Base-by-base conservation (phyloP, 805 yeast genomes). In the Komagataella pseudopastoris region DNA sequence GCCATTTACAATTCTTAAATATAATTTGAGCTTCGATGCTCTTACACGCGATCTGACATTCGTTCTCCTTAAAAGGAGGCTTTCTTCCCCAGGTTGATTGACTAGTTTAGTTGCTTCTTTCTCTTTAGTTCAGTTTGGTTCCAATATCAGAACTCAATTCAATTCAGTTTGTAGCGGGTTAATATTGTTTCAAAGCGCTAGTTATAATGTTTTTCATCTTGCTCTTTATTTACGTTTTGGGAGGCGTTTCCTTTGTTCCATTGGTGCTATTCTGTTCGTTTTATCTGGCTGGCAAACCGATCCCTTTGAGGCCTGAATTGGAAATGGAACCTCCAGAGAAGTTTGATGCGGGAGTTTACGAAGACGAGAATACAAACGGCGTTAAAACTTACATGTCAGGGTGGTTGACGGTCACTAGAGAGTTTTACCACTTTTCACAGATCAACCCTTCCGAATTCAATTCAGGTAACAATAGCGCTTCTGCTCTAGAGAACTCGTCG, bases 351-450 rank as follows among this genome's bases (percentile, higher is more conserved):
- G 85, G 85, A 0, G 81, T 77, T 54, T 59, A 84, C n/a, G 81
- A 83, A 52, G 90, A 85, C 57, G 65, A 67, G 10, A 65, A 68
- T 45, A 70, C 72, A n/a, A 63, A 77, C 0, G 95, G 93, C 3
- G 77, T 84, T 1, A 78, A 80, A 23, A 76, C 88, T 0, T 75
- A 66, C 57, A 78, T 75, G 60, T 69, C 78, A 8, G 96, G 95
- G 6, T 87, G 95, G 95, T 67, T 88, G 2, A 78, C 84, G 2
- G 90, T 90, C n/a, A 85, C 95, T 0, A 81, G 80, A 54, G 91
- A 85, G 56, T 86, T 83, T 61, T 72, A 84, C 66, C 69, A 74
- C 52, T 70, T 76, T 65, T 60, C 84, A 58, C 71, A 68, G 50
- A 55, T 66, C 5, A 60, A 63, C 24, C 60, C 68, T 2, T 55